Base-by-base conservation (phyloP, 441 rosid genomes). In the Adansonia madagascariensis region DNA sequence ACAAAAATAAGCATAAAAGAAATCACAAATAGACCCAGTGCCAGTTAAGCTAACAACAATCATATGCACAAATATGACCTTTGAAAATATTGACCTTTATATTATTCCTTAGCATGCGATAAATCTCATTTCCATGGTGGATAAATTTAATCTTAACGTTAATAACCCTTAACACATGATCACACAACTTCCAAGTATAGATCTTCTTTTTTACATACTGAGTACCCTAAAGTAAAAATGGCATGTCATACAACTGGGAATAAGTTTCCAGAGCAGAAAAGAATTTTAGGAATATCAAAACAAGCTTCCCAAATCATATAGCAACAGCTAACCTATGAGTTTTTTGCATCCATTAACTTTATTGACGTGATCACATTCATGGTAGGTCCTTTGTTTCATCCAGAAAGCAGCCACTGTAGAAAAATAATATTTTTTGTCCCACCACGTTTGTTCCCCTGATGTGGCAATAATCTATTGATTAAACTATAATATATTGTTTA, bases 191-290 rank as follows among this genome's bases (percentile, higher is more conserved):
- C 7, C 4, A 1, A 43, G 49, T 43, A 2, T 20, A 59, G 52
- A 9, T 43, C 14, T 9, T 9, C 39, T 61, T 63, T 39, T 64
- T n/a, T 4, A 39, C 24, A 6, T 18, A 17, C 24, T 17, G 11
- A 7, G 61, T 56, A 8, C 11, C 49, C 49, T 14, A 39, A 17
- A 31, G 49, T 39, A 39, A 22, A 64, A 64, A 64, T 39, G 49
- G 49, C 2, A n/a, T 0, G 22, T 64, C 24, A 64, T 64, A 39
- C 18, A 62, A 31, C 49, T n/a, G 69, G 47, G 69, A 6, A n/a
- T 39, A 64, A 12, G 35, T n/a, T 64, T 64, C 22, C 69, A 64
- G 49, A 41, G 69, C 69, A 39, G 69, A 64, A 64, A 41, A 64
- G 20, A 35, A 64, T 64, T 44, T 64, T 9, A 41, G 10, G 49